Evolutionary conservation across 768 basidiomycete species (phyloP), one percentile per base, ranked within the genome.

Genomic region (Phylloporus sp.): DNA sequence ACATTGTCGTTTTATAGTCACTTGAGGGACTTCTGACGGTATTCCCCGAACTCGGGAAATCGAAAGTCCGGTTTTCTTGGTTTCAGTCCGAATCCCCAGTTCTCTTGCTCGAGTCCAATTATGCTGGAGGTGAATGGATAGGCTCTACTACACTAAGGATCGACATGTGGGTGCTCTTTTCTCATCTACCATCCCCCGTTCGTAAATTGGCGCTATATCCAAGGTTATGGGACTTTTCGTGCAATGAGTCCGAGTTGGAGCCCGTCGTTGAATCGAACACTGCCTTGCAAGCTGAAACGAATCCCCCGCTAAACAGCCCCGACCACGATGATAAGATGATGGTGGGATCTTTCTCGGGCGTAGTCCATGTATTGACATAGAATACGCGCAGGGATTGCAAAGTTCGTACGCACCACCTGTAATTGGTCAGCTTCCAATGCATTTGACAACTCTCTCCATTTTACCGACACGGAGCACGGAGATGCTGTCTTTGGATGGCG

Each of bases 11-110:
- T 26, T n/a, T 32, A 9, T 34, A 65, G 64, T 63, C 63, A n/a
- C 41, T 52, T 3, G 23, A 41, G 9, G 57, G 56, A 10, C 52
- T 65, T 18, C 8, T 49, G 20, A 54, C 43, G 6, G 43, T 56
- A 18, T 65, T 61, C 15, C 64, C 64, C 17, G 52, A 60, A 28
- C 53, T 67, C 9, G 40, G 37, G 1, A 63, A 61, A 28, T 14
- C 59, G 6, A 14, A 27, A 31, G 27, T 48, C 17, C 54, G 59
- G 10, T 48, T 65, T 40, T 55, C 50, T 10, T 65, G 61, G 59
- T 41, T 54, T 27, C 59, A 67, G 36, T 65, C 54, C 14, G 61
- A 61, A 41, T 56, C 55, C 5, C 65, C 65, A 1, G 27, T 61
- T 37, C 50, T 65, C 34, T 17, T 65, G 17, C 52, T 65, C 2